phyloP scores from a whole-genome alignment of 805 yeast genomes.

The Brettanomyces anomalus region DNA sequence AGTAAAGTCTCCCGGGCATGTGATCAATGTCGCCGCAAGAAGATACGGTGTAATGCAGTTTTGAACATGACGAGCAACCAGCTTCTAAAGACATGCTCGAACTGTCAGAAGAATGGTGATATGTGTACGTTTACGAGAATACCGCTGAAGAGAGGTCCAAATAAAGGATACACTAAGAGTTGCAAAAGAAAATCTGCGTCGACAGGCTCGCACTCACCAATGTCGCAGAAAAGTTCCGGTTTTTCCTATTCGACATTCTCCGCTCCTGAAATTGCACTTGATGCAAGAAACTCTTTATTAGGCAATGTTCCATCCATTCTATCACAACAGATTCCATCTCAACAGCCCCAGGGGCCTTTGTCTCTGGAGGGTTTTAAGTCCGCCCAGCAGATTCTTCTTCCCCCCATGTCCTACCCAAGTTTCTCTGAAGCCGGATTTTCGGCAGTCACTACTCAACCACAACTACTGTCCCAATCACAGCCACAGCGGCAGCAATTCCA shows the following conservation, averaged over 20 bases:
- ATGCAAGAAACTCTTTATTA: not conserved
- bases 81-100: conserved; percentile 48
- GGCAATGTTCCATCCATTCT: not conserved
- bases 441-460: not conserved
- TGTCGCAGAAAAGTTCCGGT: not conserved
- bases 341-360: not conserved
- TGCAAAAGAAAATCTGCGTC: not conserved
- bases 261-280: too few relatives aligned
- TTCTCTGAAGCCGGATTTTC: too few relatives aligned
- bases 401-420: conserved; percentile 2
- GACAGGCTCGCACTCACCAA: too few relatives aligned
- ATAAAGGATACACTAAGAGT: conserved; percentile 46
- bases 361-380: not conserved
- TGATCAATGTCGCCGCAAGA: conserved; percentile 70
- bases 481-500: conserved; percentile 1
- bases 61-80: conserved; percentile 34
- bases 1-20: conserved; percentile 75
- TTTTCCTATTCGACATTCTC: not conserved
- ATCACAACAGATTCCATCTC: not conserved
- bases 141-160: conserved; percentile 74
- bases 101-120: conserved; percentile 53
- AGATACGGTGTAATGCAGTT: conserved; percentile 61
- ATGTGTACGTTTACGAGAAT: conserved; percentile 59
- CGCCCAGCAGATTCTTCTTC: conserved; percentile 16
- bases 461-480: not conserved